Base-by-base conservation (phyloP, 768 basidiomycete genomes). In the Sporobolomyces phaffii region DNA sequence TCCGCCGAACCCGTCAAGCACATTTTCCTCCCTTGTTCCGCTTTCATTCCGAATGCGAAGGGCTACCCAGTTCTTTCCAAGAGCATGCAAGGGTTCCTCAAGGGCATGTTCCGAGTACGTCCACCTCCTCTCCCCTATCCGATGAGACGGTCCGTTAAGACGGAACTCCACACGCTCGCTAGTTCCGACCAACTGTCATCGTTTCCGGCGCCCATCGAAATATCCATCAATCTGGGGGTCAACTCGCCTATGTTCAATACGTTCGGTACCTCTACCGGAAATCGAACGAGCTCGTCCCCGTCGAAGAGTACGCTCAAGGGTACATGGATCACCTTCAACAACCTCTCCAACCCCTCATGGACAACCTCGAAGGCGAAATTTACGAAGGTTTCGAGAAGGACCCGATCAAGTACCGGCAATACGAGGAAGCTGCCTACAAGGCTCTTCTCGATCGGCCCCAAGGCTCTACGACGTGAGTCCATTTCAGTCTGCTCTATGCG, bases 301-400 rank as follows among this genome's bases (percentile, higher is more conserved):
- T 94, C 43, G 91, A 96, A 76, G 82, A 90, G 71, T 94, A 90
- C 78, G 89, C 91, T 0, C 85, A 87, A 65, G 91, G 90, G 8
- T 99, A 98, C 78, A 89, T 90, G 75, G 96, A 98, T 77, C 96
- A 86, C 78, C 80, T 99, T 24, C 96, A 98, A 77, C 89, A 91
- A 7, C 96, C 96, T 1, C 65, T 75, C 50, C 70, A 93, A 89
- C 96, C 96, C 28, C 78, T 99, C 73, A 94, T 94, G 92, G 94
- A 99, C 75, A 93, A 99, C 78, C 79, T 99, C 61, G 90, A 90
- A 75, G 93, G 91, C 73, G 84, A 87, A 70, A 97, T 92, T 15
- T 99, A 99, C 78, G 91, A 98, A 76, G 91, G 90, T 3, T 99
- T 99, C 75, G 96, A 99, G 75, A 85, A 91, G 76, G 96, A 98